Evolutionary conservation across 371 early-diverging fungal species (phyloP).

Genomic region (Lichtheimia hyalospora): DNA sequence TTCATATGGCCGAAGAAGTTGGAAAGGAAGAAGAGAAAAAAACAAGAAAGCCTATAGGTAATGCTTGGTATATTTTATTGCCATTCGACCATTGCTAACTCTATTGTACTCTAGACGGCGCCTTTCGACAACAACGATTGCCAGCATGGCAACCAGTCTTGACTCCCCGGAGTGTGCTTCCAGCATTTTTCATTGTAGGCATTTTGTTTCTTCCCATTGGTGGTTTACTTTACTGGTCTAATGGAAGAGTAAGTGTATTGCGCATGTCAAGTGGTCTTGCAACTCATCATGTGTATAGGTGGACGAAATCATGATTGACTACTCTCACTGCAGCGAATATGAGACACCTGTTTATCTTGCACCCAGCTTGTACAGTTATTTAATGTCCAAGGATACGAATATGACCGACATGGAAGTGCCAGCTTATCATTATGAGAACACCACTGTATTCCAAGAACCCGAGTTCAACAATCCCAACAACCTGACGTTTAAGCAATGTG

Average conservation of each 20-base stretch:
- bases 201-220: slow-evolving; percentile 92
- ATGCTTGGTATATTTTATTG: not conserved
- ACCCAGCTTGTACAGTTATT: slow-evolving; percentile 18
- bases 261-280: not conserved
- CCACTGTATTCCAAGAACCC: slow-evolving; percentile 29
- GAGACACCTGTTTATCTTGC: slow-evolving; percentile 34
- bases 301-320: slow-evolving; percentile 86
- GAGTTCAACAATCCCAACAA: slow-evolving; percentile 40
- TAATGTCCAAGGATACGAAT: slow-evolving; percentile 18
- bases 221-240: slow-evolving; percentile 76
- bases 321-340: slow-evolving; percentile 76
- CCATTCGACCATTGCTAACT: not conserved
- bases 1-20: slow-evolving; percentile 9
- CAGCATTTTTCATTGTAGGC: slow-evolving; percentile 89
- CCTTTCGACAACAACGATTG: slow-evolving; percentile 96
- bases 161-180: slow-evolving; percentile 92
- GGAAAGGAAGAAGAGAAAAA: slow-evolving; percentile 20
- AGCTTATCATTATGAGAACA: slow-evolving; percentile 31
- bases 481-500: slow-evolving; percentile 60
- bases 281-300: slow-evolving; percentile 38
- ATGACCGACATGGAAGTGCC: slow-evolving; percentile 22
- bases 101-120: slow-evolving; percentile 70
- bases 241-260: slow-evolving; percentile 54
- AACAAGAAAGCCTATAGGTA: slow-evolving; percentile 28
- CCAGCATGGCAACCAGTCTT: slow-evolving; percentile 98